Conservation (phyloP, 139 green algal genomes). For the Coelastrella sp. region DNA sequence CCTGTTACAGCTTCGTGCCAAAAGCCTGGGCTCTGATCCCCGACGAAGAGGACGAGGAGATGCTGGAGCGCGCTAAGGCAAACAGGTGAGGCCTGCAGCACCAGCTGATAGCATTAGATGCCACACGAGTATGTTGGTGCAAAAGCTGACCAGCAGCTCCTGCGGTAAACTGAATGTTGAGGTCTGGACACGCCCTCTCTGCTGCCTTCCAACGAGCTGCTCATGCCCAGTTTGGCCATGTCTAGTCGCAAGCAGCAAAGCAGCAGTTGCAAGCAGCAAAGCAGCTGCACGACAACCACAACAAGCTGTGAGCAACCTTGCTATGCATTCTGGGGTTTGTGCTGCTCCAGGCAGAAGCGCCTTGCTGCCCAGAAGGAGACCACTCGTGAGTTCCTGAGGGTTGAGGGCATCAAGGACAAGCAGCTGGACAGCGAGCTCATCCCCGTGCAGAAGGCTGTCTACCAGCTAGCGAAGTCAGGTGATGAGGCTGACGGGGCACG, state of each 20-base stretch:
- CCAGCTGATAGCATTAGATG: background rate
- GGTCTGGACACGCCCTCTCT: no score
- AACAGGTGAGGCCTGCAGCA: conserved; percentile 47
- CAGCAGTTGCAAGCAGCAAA: no score
- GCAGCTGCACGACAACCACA: no score
- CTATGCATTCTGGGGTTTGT: no score
- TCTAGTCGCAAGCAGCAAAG: no score
- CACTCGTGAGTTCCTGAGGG: conserved; percentile 43
- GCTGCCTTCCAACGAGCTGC: no score
- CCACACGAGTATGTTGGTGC: no score
- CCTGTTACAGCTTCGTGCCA: background rate
- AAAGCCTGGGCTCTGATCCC: conserved; percentile 58
- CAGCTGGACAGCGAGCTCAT: conserved; percentile 63
- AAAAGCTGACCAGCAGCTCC: background rate
- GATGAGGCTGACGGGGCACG: background rate
- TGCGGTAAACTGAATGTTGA: no score
- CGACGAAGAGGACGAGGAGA: conserved; percentile 85
- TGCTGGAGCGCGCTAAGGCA: conserved; percentile 75
- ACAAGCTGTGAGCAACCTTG: no score
- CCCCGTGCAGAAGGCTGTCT: conserved; percentile 68
- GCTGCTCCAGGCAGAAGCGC: conserved; percentile 5
- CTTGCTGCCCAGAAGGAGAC: conserved; percentile 47
- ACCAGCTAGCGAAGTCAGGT: conserved; percentile 64
- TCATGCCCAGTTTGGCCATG: no score
- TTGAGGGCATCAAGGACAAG: conserved; percentile 47